Conservation (phyloP, 371 early-diverging fungal species). For the Saksenaea vasiformis region DNA sequence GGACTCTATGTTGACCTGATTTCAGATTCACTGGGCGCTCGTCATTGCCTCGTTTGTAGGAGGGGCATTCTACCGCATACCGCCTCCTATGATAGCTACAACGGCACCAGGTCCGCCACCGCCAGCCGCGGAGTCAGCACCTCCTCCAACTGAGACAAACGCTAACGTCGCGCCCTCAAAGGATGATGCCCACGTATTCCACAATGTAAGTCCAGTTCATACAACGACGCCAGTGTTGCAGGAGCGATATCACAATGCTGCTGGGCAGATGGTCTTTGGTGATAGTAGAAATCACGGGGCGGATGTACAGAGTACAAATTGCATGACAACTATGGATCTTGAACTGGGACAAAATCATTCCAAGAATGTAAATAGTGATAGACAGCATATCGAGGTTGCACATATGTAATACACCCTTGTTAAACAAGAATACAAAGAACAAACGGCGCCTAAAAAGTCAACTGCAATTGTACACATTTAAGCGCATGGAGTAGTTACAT, state of each 20-base stretch:
- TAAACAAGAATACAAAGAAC: no score
- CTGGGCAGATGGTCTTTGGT: no score
- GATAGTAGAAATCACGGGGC: no score
- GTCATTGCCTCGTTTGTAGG: slow-evolving; percentile 24
- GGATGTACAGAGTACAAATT: no score
- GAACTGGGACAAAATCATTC: no score
- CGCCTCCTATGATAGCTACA: slow-evolving; percentile 10
- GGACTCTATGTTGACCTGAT: background rate
- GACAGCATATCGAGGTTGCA: no score
- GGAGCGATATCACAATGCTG: background rate
- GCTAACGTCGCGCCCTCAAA: background rate
- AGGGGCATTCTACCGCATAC: slow-evolving; percentile 15
- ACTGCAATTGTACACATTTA: no score
- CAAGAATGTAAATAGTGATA: no score
- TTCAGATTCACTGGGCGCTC: slow-evolving; percentile 24
- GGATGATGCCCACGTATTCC: background rate
- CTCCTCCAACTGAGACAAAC: background rate
- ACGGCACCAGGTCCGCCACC: background rate
- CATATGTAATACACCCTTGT: no score
- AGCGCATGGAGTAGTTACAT: no score
- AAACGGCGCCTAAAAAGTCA: no score
- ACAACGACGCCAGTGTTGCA: background rate
- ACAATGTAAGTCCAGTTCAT: background rate
- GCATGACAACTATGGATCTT: no score
- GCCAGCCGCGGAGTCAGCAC: background rate